These are phyloP conservation scores for Hymenoscyphus linearis DNA, from an alignment of 2,329 filamentous ascomycete genomes.

Conservation along the genomic window DNA sequence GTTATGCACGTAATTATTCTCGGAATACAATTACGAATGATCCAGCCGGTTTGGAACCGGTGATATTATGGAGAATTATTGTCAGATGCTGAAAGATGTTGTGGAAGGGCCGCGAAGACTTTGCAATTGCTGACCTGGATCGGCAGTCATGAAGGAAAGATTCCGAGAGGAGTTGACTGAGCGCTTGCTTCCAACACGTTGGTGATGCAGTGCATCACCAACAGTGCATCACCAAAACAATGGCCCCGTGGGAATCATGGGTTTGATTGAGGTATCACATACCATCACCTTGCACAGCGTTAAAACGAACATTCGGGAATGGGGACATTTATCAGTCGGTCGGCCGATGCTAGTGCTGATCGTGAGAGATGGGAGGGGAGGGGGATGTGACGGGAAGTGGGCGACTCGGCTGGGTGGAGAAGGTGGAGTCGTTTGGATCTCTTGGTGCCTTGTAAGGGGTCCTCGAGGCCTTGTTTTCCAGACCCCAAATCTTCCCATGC, in stretches of 20 bases:
- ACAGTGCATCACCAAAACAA: not conserved
- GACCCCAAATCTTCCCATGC: not conserved
- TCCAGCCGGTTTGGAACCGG: not conserved
- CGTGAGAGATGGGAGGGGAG: not conserved
- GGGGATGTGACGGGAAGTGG: not conserved
- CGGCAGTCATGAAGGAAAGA: not conserved
- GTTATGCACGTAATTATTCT: constrained; percentile 9
- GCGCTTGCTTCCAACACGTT: not conserved
- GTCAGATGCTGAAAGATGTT: not conserved
- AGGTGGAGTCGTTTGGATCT: not conserved
- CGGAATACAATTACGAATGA: not conserved
- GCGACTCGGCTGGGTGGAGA: not conserved
- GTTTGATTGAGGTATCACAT: not conserved
- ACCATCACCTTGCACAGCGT: not conserved
- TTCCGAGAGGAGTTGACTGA: not conserved
- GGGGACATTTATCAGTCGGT: not conserved
- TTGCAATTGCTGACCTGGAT: not conserved
- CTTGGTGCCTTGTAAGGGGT: not conserved
- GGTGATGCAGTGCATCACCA: not conserved
- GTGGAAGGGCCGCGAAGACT: not conserved
- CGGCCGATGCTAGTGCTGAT: not conserved
- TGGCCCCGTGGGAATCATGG: not conserved
- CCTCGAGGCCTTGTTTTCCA: not conserved
- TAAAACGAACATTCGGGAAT: not conserved
- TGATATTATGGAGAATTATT: not conserved